phyloP scores from a whole-genome alignment of 2,329 filamentous ascomycete genomes.

The Ophiostoma novo-ulmi region DNA sequence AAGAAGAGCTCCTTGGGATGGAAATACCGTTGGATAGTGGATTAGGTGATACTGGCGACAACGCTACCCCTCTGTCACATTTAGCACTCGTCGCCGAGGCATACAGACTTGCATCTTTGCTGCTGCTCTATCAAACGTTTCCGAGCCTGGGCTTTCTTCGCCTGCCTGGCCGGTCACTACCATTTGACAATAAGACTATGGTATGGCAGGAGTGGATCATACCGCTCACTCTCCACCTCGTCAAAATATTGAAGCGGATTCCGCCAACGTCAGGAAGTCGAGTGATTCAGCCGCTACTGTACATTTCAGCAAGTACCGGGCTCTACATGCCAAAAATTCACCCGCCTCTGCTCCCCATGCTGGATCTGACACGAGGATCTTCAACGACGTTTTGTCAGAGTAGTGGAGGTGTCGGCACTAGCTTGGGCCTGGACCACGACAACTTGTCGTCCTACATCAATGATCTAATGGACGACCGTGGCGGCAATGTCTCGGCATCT shows the following conservation, averaged over 20 bases:
- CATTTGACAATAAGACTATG: slow-evolving; percentile 12
- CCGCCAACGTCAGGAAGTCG: slow-evolving; percentile 11
- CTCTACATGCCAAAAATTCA: slow-evolving; percentile 7
- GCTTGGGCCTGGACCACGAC: background rate
- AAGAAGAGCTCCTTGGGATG: slow-evolving; percentile 10
- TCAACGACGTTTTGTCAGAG: background rate
- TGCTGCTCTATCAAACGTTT: slow-evolving; percentile 10
- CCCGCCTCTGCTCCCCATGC: background rate
- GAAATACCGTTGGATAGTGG: slow-evolving; percentile 10
- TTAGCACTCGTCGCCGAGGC: slow-evolving; percentile 9
- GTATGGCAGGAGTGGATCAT: slow-evolving; percentile 17
- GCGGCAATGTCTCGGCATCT: slow-evolving; percentile 11
- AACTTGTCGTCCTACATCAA: slow-evolving; percentile 10
- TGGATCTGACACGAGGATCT: background rate
- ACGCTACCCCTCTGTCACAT: background rate
- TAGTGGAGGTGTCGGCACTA: background rate
- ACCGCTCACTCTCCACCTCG: background rate
- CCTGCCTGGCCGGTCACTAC: background rate
- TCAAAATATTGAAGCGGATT: slow-evolving; percentile 6
- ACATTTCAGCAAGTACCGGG: slow-evolving; percentile 9
- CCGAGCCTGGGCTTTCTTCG: slow-evolving; percentile 12
- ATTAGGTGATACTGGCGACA: slow-evolving; percentile 8
- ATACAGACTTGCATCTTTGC: slow-evolving; percentile 11
- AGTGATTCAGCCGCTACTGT: slow-evolving; percentile 12
- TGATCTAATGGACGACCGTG: background rate